Percentiles rank a stretch among this genome's conserved stretches.
These are phyloP conservation scores for Ustilago lituana DNA, from an alignment of 1,284 basidiomycete species.

Conservation along the genomic window DNA sequence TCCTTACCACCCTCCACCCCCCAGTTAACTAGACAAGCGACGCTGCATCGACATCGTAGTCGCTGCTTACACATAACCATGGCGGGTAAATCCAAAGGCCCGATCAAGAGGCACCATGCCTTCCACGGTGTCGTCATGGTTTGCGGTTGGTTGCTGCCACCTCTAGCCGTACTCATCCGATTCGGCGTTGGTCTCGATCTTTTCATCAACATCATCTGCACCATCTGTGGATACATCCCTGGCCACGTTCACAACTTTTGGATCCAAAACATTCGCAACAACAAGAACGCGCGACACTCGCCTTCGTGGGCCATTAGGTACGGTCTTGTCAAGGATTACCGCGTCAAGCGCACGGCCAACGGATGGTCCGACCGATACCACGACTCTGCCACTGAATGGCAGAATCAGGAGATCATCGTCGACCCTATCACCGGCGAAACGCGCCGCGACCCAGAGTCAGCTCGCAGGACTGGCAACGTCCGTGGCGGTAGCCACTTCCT, in stretches of 20 bases:
- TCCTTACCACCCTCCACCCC: no score
- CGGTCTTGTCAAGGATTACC: slow-evolving; percentile 55
- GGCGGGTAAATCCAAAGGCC: slow-evolving; percentile 31
- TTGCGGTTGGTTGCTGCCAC: slow-evolving; percentile 49
- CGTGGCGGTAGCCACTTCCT: slow-evolving; percentile 33
- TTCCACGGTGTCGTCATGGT: slow-evolving; percentile 77
- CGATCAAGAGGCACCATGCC: slow-evolving; percentile 75
- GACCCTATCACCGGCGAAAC: slow-evolving; percentile 55
- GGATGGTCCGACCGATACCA: slow-evolving; percentile 54
- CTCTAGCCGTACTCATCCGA: slow-evolving; percentile 82
- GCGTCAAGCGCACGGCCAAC: slow-evolving; percentile 44
- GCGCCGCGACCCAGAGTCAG: slow-evolving; percentile 30
- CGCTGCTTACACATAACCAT: no score
- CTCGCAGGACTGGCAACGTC: slow-evolving; percentile 39
- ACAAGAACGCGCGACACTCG: slow-evolving; percentile 87
- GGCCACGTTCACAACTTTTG: slow-evolving; percentile 86
- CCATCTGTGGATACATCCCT: slow-evolving; percentile 76
- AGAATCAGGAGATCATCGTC: slow-evolving; percentile 46
- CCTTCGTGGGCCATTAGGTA: slow-evolving; percentile 85
- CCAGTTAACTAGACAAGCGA: no score
- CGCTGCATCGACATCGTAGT: no score
- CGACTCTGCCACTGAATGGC: slow-evolving; percentile 29
- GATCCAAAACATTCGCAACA: slow-evolving; percentile 90
- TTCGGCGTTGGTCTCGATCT: slow-evolving; percentile 94
- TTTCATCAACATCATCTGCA: slow-evolving; percentile 88